These are phyloP conservation scores for Boletus pseudo-olivaceus DNA, from an alignment of 768 basidiomycete species.

Conservation along the genomic window DNA sequence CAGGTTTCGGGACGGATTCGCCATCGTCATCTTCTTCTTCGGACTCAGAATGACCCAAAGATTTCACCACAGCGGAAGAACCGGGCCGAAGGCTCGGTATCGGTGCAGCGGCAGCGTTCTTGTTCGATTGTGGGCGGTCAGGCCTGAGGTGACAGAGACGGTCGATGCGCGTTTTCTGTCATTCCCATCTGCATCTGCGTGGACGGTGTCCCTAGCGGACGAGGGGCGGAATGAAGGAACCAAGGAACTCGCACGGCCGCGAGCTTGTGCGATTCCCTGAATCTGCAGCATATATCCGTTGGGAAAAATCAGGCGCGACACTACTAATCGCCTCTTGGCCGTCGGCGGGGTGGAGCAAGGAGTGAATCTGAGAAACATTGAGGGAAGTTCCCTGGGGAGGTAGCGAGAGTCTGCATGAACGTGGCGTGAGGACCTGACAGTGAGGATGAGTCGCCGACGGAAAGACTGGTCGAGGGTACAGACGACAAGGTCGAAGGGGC, in stretches of 20 bases:
- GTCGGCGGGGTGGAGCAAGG: slow-evolving; percentile 35
- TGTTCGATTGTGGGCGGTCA: slow-evolving; percentile 14
- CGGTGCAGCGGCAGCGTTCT: slow-evolving; percentile 1
- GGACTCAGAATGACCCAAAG: slow-evolving; percentile 35
- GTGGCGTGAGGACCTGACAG: slow-evolving; percentile 66
- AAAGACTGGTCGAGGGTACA: slow-evolving; percentile 19
- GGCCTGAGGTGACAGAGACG: slow-evolving; percentile 18
- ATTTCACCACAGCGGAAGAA: slow-evolving; percentile 16
- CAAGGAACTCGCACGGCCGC: slow-evolving; percentile 58
- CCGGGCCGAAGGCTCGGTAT: slow-evolving; percentile 6
- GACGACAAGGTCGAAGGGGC: slow-evolving; percentile 35
- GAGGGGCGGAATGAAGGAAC: slow-evolving; percentile 46
- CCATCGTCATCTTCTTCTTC: slow-evolving; percentile 33
- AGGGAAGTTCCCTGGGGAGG: slow-evolving; percentile 14
- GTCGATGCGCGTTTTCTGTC: slow-evolving; percentile 25
- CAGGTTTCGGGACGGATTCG: slow-evolving; percentile 31
- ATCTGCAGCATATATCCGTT: slow-evolving; percentile 75
- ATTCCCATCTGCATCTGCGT: slow-evolving; percentile 15
- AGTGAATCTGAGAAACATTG: no score
- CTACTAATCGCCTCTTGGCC: slow-evolving; percentile 51
- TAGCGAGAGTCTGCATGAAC: slow-evolving; percentile 44
- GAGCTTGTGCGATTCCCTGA: slow-evolving; percentile 72
- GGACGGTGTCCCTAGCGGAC: slow-evolving; percentile 28
- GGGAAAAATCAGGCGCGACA: slow-evolving; percentile 58
- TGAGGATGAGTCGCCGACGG: slow-evolving; percentile 41